Base-by-base conservation (phyloP, 2,329 filamentous ascomycete species). In the Colletotrichum somersetense region DNA sequence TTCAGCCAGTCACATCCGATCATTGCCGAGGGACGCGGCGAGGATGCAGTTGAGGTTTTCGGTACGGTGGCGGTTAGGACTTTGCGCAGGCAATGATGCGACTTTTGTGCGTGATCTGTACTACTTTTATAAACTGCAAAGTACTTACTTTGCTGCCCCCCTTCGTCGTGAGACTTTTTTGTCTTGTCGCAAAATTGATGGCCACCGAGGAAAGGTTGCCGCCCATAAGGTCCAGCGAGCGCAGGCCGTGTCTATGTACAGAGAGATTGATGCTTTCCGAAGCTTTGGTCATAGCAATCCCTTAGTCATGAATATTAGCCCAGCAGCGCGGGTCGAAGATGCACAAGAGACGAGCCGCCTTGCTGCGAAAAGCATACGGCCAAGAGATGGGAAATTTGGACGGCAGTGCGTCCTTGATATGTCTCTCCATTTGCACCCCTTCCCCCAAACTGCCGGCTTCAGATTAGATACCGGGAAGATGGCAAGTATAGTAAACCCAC, bases 51-150 rank as follows among this genome's bases (percentile, higher is more conserved):
- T 10, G 46, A 48, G 18, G 64, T 16, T 50, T 42, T 61, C 30
- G 40, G 18, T 42, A n/a, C 57, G n/a, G 48, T 57, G 65, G 46
- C 42, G 56, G 38, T n/a, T 12, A 57, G 59, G 53, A 38, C 50
- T 68, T 61, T n/a, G 50, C 59, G 50, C 50, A 12, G 26, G 26
- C 52, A 14, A 33, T 57, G 23, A 44, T 35, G 59, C 46, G 33
- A 64, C 61, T 33, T 58, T 44, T 40, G 66, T 68, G 52, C 61
- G 33, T 52, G 53, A 65, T 64, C 42, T 64, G 61, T 61, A 65
- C 30, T 30, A 30, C 30, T 2, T 30, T 30, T 33, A 44, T 35
- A 53, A 48, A 18, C n/a, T 40, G 38, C 20, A 55, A 46, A 20
- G 48, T 46, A 26, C 59, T 53, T 53, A 26, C 66, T 53, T 61